Base-by-base conservation (phyloP, 495 filamentous ascomycete species). In the Talaromyces liani region DNA sequence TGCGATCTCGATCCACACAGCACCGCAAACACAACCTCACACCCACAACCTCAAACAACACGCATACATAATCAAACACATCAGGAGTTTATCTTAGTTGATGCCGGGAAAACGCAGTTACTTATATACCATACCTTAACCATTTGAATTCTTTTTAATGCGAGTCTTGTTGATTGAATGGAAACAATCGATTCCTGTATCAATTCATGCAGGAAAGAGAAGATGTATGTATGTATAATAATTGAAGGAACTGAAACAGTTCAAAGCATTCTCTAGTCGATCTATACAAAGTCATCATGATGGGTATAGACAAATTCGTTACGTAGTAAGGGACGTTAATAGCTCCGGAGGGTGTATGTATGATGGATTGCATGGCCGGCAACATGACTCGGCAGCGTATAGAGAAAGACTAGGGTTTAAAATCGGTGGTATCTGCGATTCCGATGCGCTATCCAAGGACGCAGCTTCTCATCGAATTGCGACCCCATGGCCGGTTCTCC, bases 401-500 rank as follows among this genome's bases (percentile, higher is more conserved):
- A 49, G 9, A 49, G 10, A 20, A 12, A n/a, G n/a, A 4, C 3
- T 4, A 1, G 36, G 2, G 1, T 0, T 56, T 27, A 18, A n/a
- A 56, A 56, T n/a, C 18, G 49, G 1, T 25, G 49, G 24, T 54
- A 54, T 25, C 49, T 22, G 49, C 49, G 18, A 24, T 20, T 14
- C n/a, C 49, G 1, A 41, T 41, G 36, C 5, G 36, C 1, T 16
- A 9, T 16, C 36, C 36, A 57, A 20, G 61, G 57, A 14, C 75
- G 67, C 33, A 80, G 60, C 51, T 72, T 70, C 78, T 86, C 84
- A 85, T 93, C 71, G 64, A 85, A 82, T 67, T 80, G 80, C 12
- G 73, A 70, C 1, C 84, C 85, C 75, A 90, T 78, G 9, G 72
- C 73, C 7, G 88, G 87, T 36, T 85, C 81, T 0, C 78, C 88